phyloP scores from a whole-genome alignment of 106 monocot genomes.

The Acanthochlamys bracteata region DNA sequence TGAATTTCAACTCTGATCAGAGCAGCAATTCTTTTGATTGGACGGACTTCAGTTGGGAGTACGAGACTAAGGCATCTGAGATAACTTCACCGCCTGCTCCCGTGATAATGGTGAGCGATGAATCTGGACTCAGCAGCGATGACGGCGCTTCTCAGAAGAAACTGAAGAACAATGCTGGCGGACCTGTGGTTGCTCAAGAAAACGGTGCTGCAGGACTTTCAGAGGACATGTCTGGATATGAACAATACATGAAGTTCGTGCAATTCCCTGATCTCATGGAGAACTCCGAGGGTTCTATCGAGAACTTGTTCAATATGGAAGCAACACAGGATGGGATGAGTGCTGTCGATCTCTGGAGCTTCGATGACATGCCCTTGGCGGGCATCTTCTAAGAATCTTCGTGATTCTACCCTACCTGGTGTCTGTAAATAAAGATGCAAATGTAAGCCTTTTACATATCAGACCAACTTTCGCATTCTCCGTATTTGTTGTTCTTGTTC shows the following conservation, averaged over 20 bases:
- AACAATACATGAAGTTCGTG: constrained; percentile 42
- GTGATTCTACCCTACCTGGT: background rate
- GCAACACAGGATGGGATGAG: constrained; percentile 23
- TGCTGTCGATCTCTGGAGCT: constrained; percentile 54
- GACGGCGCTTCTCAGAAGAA: constrained; percentile 26
- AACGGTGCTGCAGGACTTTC: constrained; percentile 17
- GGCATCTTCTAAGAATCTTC: background rate
- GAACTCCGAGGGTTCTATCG: constrained; percentile 18
- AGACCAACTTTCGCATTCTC: no score
- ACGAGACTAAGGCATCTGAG: constrained; percentile 25
- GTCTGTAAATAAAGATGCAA: constrained; percentile 18
- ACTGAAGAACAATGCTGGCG: constrained; percentile 27
- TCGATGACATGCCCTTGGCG: constrained; percentile 43
- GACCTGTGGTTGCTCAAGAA: constrained; percentile 16
- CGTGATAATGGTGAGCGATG: constrained; percentile 1
- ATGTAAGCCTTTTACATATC: background rate
- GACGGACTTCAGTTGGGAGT: constrained; percentile 17
- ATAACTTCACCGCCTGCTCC: constrained; percentile 19
- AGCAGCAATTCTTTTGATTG: constrained; percentile 32
- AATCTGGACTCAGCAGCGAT: constrained; percentile 5
- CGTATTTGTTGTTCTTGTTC: background rate
- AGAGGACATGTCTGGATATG: constrained; percentile 39
- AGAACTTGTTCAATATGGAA: constrained; percentile 27
- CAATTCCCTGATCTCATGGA: constrained; percentile 38
- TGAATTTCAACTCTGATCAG: constrained; percentile 24